Evolutionary conservation across 805 yeast genomes (phyloP), one percentile per base, ranked within the genome.

Genomic region (Clavispora fructus): DNA sequence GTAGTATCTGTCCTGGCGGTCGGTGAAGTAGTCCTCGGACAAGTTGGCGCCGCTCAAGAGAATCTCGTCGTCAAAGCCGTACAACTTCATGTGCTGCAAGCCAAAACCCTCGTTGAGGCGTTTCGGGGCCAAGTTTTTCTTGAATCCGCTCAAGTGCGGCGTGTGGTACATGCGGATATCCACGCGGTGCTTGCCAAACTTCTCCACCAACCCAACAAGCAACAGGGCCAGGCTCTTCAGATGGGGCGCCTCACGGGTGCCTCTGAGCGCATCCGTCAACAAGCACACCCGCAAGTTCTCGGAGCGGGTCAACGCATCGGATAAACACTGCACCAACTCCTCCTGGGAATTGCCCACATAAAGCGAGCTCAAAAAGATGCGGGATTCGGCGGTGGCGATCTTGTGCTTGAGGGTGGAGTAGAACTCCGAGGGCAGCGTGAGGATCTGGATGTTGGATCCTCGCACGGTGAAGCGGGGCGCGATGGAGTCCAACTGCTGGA

Each of bases 51-150:
- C 99, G 14, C 87, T 79, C 29, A 94, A 73, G 16, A 94, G 77
- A 37, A 94, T 80, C 60, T 91, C 96, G 57, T 89, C 81, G 63
- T 94, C 99, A 58, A 91, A 82, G 1, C 99, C 99, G 63, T 94
- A 94, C 27, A 94, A 76, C 63, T 94, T 94, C 98, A 94, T 94
- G 61, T 94, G 99, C 64, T 94, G 99, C 43, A 94, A 74, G 0
- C 99, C 99, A 68, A 77, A 79, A 4, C 95, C 91, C 67, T 94
- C 99, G 64, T 91, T 90, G 52, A 92, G 73, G 51, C 99, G 75
- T 48, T 78, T 83, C 0, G 99, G 99, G 3, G 89, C 74, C 39
- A 86, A 40, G 8, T 67, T 54, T 58, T 83, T 82, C 46, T 79
- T 76, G 48, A 87, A 59, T 0, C 95, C 95, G 35, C 76, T 69